Percentiles rank a stretch among this genome's conserved stretches.
Evolutionary conservation across 495 filamentous ascomycete genomes (phyloP).

Genomic region (Podospora fimiseda): DNA sequence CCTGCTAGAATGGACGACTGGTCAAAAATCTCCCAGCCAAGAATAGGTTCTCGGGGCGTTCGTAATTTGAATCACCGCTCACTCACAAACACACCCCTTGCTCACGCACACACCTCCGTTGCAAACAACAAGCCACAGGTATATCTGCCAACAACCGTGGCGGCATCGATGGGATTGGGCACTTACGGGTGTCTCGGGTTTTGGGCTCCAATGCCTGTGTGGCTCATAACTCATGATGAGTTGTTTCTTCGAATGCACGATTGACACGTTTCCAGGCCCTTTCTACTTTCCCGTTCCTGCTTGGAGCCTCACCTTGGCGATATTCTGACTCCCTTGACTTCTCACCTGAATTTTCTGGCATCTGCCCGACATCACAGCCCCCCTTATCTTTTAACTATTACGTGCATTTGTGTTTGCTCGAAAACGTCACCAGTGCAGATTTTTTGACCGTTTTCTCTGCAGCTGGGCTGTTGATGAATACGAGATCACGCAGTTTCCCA

Average conservation of each 20-base stretch:
- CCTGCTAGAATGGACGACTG: slow-evolving; percentile 7
- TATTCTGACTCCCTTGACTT: too few species aligned
- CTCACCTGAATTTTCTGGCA: too few species aligned
- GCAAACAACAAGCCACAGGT: neutral
- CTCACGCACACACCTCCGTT: neutral
- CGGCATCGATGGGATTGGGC: neutral
- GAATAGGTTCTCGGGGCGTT: slow-evolving; percentile 1
- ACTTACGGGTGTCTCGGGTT: slow-evolving; percentile 9
- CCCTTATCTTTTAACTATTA: neutral
- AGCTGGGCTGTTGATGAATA: too few species aligned
- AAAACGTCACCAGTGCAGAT: neutral
- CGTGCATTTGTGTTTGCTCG: neutral
- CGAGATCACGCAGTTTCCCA: too few species aligned
- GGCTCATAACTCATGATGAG: slow-evolving; percentile 7
- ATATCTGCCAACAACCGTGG: neutral
- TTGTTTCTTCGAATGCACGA: slow-evolving; percentile 8
- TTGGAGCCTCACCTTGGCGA: slow-evolving; percentile 7
- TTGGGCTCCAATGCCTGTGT: slow-evolving; percentile 10
- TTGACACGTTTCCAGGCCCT: slow-evolving; percentile 10
- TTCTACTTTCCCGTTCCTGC: too few species aligned
- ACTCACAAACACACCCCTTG: neutral
- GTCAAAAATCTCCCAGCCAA: slow-evolving; percentile 11
- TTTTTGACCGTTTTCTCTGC: too few species aligned
- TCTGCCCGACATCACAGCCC: neutral
- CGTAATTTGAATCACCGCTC: neutral